Evolutionary conservation across 2,329 filamentous ascomycete species (phyloP), one percentile per base, ranked within the genome.

Genomic region (Xylaria digitata): DNA sequence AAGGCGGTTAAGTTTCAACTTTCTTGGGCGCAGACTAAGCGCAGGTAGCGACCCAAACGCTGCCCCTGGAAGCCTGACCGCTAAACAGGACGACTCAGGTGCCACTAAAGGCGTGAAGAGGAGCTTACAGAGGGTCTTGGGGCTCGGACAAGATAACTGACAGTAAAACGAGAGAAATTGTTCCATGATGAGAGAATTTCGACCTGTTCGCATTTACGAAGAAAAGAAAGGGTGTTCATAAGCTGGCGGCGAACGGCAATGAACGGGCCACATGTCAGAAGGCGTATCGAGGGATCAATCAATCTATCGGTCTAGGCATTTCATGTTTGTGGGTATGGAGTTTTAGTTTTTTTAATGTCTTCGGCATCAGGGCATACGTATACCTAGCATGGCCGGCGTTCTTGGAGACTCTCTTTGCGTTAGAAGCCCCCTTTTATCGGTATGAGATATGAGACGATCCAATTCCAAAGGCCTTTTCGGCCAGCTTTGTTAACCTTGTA

Each of bases 1-100:
- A 21, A 79, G 83, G 30, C 80, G 83, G 50, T 77, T 85, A 78
- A 86, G 84, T 65, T 80, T 85, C 49, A 83, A 82, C 2, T 76
- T 85, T 2, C 75, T 85, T 2, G 81, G 81, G 3, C 77, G 82
- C 59, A 73, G 74, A 42, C 75, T 77, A 26, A 78, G 75, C 34
- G 72, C 60, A 21, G 69, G 57, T 0, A 72, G 70, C 13, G 74
- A 74, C 30, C 64, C 71, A 7, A 61, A 55, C 23, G 65, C 58
- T 2, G 59, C 49, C 6, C 6, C 58, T 8, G 66, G 60, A 37
- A 70, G 53, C 30, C 66, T 67, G 26, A 61, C 69, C 1, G 62
- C 65, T 8, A 73, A 66, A 54, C 69, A 73, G 3, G 66, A 66
- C 13, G 63, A 71, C n/a, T 50, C 59, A 3, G 61, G 60, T 6